These are phyloP conservation scores for Diaporthe eres DNA, from an alignment of 2,329 filamentous ascomycete genomes.

Conservation along the genomic window DNA sequence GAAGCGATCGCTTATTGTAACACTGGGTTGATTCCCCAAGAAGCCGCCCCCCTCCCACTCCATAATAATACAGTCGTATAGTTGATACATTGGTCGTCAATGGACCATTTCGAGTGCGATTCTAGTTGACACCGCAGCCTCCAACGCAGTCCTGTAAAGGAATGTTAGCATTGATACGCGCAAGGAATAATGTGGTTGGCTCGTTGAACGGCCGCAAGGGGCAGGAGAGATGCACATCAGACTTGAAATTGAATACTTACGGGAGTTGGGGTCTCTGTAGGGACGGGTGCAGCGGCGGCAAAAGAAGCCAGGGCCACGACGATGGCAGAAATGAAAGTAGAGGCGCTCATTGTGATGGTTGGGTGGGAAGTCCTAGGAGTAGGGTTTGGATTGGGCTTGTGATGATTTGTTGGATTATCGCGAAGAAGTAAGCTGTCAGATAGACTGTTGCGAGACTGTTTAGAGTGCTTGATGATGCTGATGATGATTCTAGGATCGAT, in stretches of 20 bases:
- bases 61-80: not conserved
- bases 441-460: not conserved
- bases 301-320: slow-evolving; percentile 26
- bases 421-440: not conserved
- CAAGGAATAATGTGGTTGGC: not conserved
- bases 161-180: not conserved
- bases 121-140: slow-evolving; percentile 13
- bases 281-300: slow-evolving; percentile 16
- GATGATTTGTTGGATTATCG: not conserved
- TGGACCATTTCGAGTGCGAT: too few species aligned
- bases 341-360: slow-evolving; percentile 34
- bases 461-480: slow-evolving; percentile 24
- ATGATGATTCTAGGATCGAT: not conserved
- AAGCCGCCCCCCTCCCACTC: not conserved
- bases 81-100: not conserved
- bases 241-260: not conserved
- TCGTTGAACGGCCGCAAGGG: too few species aligned
- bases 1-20: not conserved
- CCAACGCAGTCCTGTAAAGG: not conserved
- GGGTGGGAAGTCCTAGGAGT: too few species aligned
- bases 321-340: slow-evolving; percentile 32
- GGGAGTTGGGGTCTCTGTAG: not conserved
- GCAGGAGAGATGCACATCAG: not conserved
- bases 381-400: not conserved
- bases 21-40: not conserved